Evolutionary conservation across 805 yeast species (phyloP), one percentile per base, ranked within the genome.

Genomic region (Dipodascus geniculatus): DNA sequence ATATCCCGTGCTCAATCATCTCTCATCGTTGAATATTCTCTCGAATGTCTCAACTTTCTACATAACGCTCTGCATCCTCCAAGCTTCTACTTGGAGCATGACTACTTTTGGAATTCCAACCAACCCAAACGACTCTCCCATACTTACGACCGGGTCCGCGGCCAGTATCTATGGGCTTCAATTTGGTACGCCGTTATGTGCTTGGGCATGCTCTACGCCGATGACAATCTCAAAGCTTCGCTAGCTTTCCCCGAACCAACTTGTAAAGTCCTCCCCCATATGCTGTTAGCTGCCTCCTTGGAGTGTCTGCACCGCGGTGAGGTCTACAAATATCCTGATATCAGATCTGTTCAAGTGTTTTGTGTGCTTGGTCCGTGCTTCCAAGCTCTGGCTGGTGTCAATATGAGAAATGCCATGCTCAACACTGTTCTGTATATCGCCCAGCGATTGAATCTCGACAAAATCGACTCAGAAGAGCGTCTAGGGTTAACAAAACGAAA

Each of bases 291-390:
- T n/a, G 52, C 52, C 6, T 28, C 52, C 3, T 19, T 28, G 3
- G 52, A 50, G 9, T 20, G 48, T 50, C 24, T 50, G 3, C 52
- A 50, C 28, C 9, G 52, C 3, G 52, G 48, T 33, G 52, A 50
- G 9, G 17, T 20, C 14, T 33, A 33, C 22, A 50, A 19, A 22
- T 24, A 23, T 20, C 52, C 52, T 3, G 52, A 50, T 35, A 31
- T 50, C 9, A 23, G 52, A 11, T 20, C 52, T 8, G 48, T 50
- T 11, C 52, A 50, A 31, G 52, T 23, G 4, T 50, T 28, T 35
- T 50, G 52, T 50, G 48, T 31, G 8, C 20, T 50, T 3, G 14
- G 31, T 3, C 22, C 28, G 3, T 50, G 52, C 19, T 50, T 50
- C 20, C 22, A 50, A 23, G 31, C 22, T 16, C 22, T 50, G 9